These are phyloP conservation scores for Cordyceps pruinosa DNA, from an alignment of 2,329 filamentous ascomycete genomes.

Conservation along the genomic window DNA sequence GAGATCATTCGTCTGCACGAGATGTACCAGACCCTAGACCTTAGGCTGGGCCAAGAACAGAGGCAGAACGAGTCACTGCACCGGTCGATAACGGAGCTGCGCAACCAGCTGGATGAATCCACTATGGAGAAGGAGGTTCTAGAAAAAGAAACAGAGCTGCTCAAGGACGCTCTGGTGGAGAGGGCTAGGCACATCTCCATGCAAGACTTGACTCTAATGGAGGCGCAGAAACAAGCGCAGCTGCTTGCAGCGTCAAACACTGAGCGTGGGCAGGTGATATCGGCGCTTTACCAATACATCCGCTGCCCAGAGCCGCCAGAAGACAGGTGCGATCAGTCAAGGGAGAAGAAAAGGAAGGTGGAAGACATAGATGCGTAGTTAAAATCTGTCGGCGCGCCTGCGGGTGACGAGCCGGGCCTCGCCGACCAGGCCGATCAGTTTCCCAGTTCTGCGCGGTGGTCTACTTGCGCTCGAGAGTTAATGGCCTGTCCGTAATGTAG, in stretches of 20 bases:
- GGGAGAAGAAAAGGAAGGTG: neutral
- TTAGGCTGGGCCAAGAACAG: neutral
- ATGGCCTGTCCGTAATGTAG: too few relatives aligned
- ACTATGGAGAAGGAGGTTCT: neutral
- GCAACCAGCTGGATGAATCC: neutral
- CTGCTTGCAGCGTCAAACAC: neutral
- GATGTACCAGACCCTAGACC: neutral
- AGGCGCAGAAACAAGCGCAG: neutral
- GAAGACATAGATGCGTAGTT: neutral
- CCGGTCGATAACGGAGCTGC: neutral
- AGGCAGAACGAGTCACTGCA: neutral
- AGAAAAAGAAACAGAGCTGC: neutral
- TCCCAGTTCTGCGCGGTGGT: too few relatives aligned
- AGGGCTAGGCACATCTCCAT: neutral
- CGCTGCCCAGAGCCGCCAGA: neutral
- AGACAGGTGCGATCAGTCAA: neutral
- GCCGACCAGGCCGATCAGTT: neutral
- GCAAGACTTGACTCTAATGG: neutral
- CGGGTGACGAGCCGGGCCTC: neutral
- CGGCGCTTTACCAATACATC: neutral
- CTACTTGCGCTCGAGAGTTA: too few relatives aligned
- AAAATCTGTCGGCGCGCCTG: neutral
- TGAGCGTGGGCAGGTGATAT: neutral
- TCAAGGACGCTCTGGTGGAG: neutral
- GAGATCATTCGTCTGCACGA: neutral